Percentiles rank a stretch among this genome's conserved stretches.
Conservation (phyloP, 1,284 basidiomycete genomes). For the Takashimella koratensis region DNA sequence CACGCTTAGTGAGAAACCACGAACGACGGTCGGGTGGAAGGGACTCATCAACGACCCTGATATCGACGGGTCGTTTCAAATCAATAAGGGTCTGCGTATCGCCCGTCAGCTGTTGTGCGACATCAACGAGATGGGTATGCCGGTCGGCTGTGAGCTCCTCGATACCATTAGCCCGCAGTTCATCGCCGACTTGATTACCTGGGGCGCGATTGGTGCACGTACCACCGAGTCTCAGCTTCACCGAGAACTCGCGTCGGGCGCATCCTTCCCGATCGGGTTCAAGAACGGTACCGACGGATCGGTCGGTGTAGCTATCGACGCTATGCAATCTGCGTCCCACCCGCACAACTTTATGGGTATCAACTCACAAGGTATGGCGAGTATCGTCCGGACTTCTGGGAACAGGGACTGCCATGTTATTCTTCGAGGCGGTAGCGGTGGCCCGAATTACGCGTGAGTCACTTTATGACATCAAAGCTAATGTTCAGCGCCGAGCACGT, state of each 20-base stretch:
- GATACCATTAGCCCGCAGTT: conserved; percentile 69
- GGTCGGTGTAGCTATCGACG: conserved; percentile 79
- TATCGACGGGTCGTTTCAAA: conserved; percentile 56
- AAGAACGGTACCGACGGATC: conserved; percentile 98
- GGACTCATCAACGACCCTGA: conserved; percentile 78
- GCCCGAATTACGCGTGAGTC: conserved; percentile 70
- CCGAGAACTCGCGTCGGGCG: conserved; percentile 55
- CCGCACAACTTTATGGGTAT: conserved; percentile 98
- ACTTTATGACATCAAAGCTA: no score
- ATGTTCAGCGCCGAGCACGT: conserved; percentile 62
- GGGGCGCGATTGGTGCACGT: conserved; percentile 95
- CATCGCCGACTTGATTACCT: conserved; percentile 91
- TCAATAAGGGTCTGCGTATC: conserved; percentile 93
- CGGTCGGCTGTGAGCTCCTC: conserved; percentile 83
- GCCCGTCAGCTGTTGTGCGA: conserved; percentile 85
- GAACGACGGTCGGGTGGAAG: conserved; percentile 86
- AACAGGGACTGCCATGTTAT: conserved; percentile 91
- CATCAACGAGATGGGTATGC: conserved; percentile 77
- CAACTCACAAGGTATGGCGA: conserved; percentile 85
- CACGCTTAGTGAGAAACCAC: conserved; percentile 48
- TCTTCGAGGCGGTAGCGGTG: conserved; percentile 80
- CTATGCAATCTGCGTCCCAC: conserved; percentile 87
- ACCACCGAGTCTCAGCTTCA: conserved; percentile 98
- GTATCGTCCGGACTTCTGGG: conserved; percentile 92
- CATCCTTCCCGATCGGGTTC: conserved; percentile 63